phyloP scores from a whole-genome alignment of 2,329 filamentous ascomycete species.

The Elsinoe ampelina region DNA sequence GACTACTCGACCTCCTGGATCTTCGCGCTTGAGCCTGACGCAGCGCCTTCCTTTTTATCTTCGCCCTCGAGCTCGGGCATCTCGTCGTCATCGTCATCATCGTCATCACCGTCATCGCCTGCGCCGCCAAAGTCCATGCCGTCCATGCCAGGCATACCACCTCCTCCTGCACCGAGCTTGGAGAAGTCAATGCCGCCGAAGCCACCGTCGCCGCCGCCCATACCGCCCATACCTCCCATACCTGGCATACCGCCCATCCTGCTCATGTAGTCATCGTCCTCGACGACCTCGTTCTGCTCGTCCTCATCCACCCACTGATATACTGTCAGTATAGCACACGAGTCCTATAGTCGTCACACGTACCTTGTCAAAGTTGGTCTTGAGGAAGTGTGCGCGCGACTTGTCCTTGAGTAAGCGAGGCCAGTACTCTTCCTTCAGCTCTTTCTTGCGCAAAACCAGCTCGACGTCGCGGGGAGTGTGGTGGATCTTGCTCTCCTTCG shows the following conservation, averaged over 20 bases:
- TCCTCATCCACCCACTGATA: constrained; percentile 87
- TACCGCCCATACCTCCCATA: constrained; percentile 53
- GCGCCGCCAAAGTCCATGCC: constrained; percentile 16
- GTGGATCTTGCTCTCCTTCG: constrained; percentile 71
- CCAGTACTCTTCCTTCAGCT: constrained; percentile 90
- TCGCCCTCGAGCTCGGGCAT: constrained; percentile 51
- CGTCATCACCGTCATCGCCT: constrained; percentile 26
- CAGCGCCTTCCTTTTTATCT: constrained; percentile 51
- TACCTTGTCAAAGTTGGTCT: constrained; percentile 97
- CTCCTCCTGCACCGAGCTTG: constrained; percentile 54
- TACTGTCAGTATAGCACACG: constrained; percentile 15
- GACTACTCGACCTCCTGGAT: constrained; percentile 11
- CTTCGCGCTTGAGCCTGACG: background rate
- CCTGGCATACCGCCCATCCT: constrained; percentile 40
- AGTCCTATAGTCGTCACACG: constrained; percentile 19
- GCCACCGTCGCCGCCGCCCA: constrained; percentile 49
- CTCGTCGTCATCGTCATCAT: constrained; percentile 58
- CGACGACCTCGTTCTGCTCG: constrained; percentile 83
- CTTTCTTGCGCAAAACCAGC: constrained; percentile 93
- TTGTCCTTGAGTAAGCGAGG: constrained; percentile 83
- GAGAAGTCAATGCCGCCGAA: constrained; percentile 90
- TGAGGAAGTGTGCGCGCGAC: constrained; percentile 88
- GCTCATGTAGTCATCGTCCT: constrained; percentile 59
- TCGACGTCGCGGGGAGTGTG: constrained; percentile 84
- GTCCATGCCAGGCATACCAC: constrained; percentile 22